These are phyloP conservation scores for Annona cherimola DNA, from an alignment of 164 flowering plant species.

Conservation along the genomic window DNA sequence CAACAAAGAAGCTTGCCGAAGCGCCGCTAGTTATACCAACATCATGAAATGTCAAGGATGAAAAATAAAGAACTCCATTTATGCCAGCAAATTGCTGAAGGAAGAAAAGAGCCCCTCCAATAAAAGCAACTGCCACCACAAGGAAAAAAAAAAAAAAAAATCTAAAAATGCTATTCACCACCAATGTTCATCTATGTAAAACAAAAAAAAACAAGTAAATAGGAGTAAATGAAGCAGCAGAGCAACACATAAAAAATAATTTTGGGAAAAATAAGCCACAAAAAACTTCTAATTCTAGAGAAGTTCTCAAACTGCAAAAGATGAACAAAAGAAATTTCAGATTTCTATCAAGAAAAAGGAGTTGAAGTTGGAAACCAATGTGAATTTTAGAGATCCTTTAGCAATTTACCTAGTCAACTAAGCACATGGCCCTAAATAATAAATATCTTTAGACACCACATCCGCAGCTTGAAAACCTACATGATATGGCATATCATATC, in stretches of 20 bases:
- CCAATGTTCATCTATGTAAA: no score
- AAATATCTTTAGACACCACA: no score
- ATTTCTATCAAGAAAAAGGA: not conserved
- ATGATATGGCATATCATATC: no score
- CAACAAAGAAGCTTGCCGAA: slow-evolving; percentile 62
- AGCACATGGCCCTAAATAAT: no score
- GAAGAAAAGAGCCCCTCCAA: slow-evolving; percentile 71
- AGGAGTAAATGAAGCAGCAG: no score
- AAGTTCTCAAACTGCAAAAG: not conserved
- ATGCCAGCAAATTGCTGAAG: slow-evolving; percentile 90
- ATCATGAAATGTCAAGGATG: slow-evolving; percentile 73
- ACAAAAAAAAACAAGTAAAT: no score
- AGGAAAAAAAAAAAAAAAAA: not conserved
- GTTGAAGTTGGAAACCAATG: not conserved
- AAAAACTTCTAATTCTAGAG: no score
- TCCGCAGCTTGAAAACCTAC: no score
- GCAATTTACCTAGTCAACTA: no score
- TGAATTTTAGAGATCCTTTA: not conserved
- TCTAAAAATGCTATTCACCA: no score
- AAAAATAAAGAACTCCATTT: slow-evolving; percentile 83
- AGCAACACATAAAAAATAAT: no score
- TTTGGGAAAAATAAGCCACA: no score
- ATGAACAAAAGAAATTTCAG: not conserved
- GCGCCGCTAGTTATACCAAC: slow-evolving; percentile 61
- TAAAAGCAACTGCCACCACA: slow-evolving; percentile 59